Conservation (phyloP, 257 asterid genomes). For the Echites panduratus region DNA sequence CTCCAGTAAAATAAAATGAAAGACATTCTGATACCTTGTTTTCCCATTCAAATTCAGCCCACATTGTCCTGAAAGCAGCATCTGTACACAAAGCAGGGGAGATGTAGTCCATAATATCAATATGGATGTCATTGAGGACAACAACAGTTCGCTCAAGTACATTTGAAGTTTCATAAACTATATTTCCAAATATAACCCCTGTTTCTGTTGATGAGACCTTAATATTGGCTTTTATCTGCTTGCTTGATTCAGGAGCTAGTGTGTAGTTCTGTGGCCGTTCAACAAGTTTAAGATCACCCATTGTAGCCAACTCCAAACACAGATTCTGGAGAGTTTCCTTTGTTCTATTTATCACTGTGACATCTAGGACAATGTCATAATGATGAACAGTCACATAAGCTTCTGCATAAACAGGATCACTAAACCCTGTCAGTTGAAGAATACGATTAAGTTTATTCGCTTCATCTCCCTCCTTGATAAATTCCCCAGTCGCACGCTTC, state of each 20-base stretch:
- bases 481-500: slow-evolving; percentile 95
- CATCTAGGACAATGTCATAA: slow-evolving; percentile 90
- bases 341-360: slow-evolving; percentile 79
- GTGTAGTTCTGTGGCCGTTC: slow-evolving; percentile 97
- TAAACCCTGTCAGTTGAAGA: slow-evolving; percentile 91
- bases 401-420: slow-evolving; percentile 97
- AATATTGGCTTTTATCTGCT: slow-evolving; percentile 88
- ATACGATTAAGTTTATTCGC: slow-evolving; percentile 82
- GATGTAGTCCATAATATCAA: slow-evolving; percentile 96
- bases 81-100: slow-evolving; percentile 92
- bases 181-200: slow-evolving; percentile 92
- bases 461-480: slow-evolving; percentile 73
- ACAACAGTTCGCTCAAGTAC: slow-evolving; percentile 85
- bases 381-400: slow-evolving; percentile 95
- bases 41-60: slow-evolving; percentile 99
- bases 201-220: slow-evolving; percentile 98
- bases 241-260: slow-evolving; percentile 86
- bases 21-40: slow-evolving; percentile 53
- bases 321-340: slow-evolving; percentile 92
- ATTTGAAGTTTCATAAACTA: slow-evolving; percentile 89
- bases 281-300: slow-evolving; percentile 97
- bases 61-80: slow-evolving; percentile 91
- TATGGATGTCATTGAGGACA: slow-evolving; percentile 91
- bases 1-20: not conserved
- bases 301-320: slow-evolving; percentile 91